phyloP scores from a whole-genome alignment of 2,329 filamentous ascomycete genomes.

The Fusarium zealandicum region DNA sequence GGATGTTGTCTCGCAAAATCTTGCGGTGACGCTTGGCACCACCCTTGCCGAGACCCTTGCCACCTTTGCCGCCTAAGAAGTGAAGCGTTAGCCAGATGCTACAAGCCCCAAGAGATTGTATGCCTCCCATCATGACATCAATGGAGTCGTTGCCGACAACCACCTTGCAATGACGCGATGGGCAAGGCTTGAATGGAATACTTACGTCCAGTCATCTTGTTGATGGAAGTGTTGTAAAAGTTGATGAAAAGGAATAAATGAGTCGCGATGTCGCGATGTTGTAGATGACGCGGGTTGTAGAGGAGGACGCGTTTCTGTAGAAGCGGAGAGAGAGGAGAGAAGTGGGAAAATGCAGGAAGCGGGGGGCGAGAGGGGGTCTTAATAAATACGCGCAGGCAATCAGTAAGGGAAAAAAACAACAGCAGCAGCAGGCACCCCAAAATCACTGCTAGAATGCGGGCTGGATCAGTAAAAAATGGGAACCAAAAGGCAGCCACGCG shows the following conservation, averaged over 20 bases:
- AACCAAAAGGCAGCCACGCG: slow-evolving; percentile 6
- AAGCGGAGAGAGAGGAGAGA: slow-evolving; percentile 35
- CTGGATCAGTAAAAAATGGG: slow-evolving; percentile 40
- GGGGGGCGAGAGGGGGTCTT: slow-evolving; percentile 39
- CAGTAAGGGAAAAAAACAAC: slow-evolving; percentile 42
- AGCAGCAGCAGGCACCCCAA: slow-evolving; percentile 14
- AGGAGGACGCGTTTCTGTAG: slow-evolving; percentile 36
- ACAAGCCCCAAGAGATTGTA: not conserved
- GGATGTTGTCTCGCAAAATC: slow-evolving; percentile 99
- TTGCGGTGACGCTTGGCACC: slow-evolving; percentile 99
- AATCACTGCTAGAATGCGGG: slow-evolving; percentile 30
- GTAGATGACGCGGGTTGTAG: slow-evolving; percentile 35
- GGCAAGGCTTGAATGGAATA: slow-evolving; percentile 41
- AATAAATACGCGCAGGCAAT: slow-evolving; percentile 52
- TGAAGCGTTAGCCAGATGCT: slow-evolving; percentile 54
- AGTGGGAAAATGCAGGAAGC: slow-evolving; percentile 31
- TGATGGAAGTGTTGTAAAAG: slow-evolving; percentile 39
- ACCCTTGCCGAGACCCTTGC: slow-evolving; percentile 97
- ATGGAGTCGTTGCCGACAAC: not conserved
- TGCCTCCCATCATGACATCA: not conserved
- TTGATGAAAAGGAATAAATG: slow-evolving; percentile 41
- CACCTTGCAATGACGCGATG: slow-evolving; percentile 1
- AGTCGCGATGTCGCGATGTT: slow-evolving; percentile 40
- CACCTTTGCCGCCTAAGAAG: slow-evolving; percentile 83
- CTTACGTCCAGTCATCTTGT: slow-evolving; percentile 78